Evolutionary conservation across 2,329 filamentous ascomycete species (phyloP).

Genomic region (Orbilia quercus): DNA sequence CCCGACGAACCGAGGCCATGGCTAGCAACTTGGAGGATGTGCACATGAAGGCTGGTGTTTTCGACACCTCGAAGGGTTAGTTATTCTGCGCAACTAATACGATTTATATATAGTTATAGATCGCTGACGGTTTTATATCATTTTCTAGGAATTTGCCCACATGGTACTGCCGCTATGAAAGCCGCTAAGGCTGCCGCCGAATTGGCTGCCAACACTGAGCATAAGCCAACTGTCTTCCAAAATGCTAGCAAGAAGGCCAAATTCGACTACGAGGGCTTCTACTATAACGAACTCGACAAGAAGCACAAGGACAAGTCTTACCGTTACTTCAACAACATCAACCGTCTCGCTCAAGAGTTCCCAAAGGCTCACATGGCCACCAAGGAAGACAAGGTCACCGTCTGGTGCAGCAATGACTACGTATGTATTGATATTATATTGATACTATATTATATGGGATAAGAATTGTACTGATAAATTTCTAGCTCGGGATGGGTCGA

Average conservation of each 20-base stretch:
- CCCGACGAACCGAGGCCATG: constrained; percentile 78
- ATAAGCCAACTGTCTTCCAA: constrained; percentile 41
- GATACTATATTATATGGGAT: too few species aligned
- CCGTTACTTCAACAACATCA: constrained; percentile 99
- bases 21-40: constrained; percentile 67
- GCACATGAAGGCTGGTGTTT: constrained; percentile 59
- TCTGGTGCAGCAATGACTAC: constrained; percentile 99
- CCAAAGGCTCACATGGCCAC: constrained; percentile 90
- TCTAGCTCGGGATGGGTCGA: constrained; percentile 85
- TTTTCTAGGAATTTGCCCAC: constrained; percentile 60
- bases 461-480: not conserved
- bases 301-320: constrained; percentile 99
- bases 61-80: constrained; percentile 59
- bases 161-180: constrained; percentile 59
- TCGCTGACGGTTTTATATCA: too few species aligned
- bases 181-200: constrained; percentile 59
- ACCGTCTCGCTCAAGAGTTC: constrained; percentile 94
- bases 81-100: not conserved
- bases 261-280: constrained; percentile 93
- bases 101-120: too few species aligned
- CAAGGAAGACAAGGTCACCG: constrained; percentile 86
- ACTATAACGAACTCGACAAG: constrained; percentile 88
- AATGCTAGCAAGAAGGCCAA: constrained; percentile 65
- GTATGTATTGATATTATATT: too few species aligned
- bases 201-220: constrained; percentile 58